A percentile compares a stretch with the other conserved stretches of the same genome.
phyloP scores from a whole-genome alignment of 495 filamentous ascomycete species.

The Trichoderma orchidacearum region DNA sequence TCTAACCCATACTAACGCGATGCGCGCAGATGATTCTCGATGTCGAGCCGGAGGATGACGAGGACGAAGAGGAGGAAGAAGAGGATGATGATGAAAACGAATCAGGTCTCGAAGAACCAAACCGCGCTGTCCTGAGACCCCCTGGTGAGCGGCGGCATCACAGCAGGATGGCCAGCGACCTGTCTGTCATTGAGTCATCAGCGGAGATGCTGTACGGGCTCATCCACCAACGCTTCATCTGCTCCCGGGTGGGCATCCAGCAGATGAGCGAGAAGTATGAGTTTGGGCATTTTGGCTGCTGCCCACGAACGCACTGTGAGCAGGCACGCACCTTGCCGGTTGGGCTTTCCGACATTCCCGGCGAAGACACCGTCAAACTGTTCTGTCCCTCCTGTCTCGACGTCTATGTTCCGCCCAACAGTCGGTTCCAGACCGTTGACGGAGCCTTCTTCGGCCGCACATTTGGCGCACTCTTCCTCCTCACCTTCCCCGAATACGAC shows the following conservation, averaged over 20 bases:
- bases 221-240: slow-evolving; percentile 98
- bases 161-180: slow-evolving; percentile 74
- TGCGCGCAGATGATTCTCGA: slow-evolving; percentile 84
- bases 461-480: slow-evolving; percentile 85
- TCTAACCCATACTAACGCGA: not conserved
- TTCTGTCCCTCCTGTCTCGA: slow-evolving; percentile 96
- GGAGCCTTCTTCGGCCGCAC: slow-evolving; percentile 97
- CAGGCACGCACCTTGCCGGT: slow-evolving; percentile 82
- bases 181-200: slow-evolving; percentile 89
- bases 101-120: slow-evolving; percentile 62
- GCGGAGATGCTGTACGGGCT: slow-evolving; percentile 95
- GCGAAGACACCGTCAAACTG: slow-evolving; percentile 93
- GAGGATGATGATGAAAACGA: slow-evolving; percentile 69
- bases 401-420: slow-evolving; percentile 94
- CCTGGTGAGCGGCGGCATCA: slow-evolving; percentile 58
- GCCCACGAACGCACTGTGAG: slow-evolving; percentile 80
- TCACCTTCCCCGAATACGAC: slow-evolving; percentile 94
- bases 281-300: slow-evolving; percentile 84
- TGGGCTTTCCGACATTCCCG: slow-evolving; percentile 82
- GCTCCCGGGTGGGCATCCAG: slow-evolving; percentile 90
- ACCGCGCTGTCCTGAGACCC: slow-evolving; percentile 39
- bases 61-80: slow-evolving; percentile 73
- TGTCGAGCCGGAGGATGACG: slow-evolving; percentile 89
- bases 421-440: slow-evolving; percentile 93
- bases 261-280: slow-evolving; percentile 99